phyloP scores from a whole-genome alignment of 345 rosid species.

The Geranium brycei region DNA sequence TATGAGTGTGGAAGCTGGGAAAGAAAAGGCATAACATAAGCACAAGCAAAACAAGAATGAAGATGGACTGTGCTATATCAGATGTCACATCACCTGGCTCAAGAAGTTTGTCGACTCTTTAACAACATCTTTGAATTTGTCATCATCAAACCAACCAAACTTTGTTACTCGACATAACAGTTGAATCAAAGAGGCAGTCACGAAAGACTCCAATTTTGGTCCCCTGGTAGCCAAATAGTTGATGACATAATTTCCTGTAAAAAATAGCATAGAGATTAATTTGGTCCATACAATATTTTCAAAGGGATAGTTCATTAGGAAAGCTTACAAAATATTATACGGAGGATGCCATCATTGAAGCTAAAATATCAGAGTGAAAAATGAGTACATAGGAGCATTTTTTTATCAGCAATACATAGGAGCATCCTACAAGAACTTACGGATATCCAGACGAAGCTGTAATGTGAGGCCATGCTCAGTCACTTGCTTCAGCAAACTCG shows the following conservation, averaged over 20 bases:
- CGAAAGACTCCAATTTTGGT: slow-evolving; percentile 74
- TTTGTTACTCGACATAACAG: slow-evolving; percentile 86
- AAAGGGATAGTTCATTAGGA: background rate
- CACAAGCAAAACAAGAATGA: background rate
- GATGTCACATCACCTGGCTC: slow-evolving; percentile 48
- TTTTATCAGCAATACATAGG: too few relatives aligned
- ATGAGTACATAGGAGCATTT: background rate
- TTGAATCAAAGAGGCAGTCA: slow-evolving; percentile 73
- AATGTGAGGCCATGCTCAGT: slow-evolving; percentile 81
- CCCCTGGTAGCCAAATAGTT: slow-evolving; percentile 90
- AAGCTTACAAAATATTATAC: background rate
- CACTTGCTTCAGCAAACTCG: slow-evolving; percentile 90
- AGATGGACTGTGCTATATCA: background rate
- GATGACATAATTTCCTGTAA: slow-evolving; percentile 61
- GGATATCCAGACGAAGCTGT: slow-evolving; percentile 85
- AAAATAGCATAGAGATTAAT: background rate
- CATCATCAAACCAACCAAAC: slow-evolving; percentile 99
- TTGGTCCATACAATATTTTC: background rate
- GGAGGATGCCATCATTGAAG: background rate
- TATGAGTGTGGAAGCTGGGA: too few relatives aligned
- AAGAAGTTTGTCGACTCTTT: slow-evolving; percentile 75
- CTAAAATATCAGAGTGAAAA: background rate
- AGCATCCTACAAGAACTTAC: slow-evolving; percentile 26
- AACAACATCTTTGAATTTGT: slow-evolving; percentile 73
- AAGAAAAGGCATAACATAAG: background rate